phyloP scores from a whole-genome alignment of 2,329 filamentous ascomycete genomes.

The Dryadomyces sulphureus region DNA sequence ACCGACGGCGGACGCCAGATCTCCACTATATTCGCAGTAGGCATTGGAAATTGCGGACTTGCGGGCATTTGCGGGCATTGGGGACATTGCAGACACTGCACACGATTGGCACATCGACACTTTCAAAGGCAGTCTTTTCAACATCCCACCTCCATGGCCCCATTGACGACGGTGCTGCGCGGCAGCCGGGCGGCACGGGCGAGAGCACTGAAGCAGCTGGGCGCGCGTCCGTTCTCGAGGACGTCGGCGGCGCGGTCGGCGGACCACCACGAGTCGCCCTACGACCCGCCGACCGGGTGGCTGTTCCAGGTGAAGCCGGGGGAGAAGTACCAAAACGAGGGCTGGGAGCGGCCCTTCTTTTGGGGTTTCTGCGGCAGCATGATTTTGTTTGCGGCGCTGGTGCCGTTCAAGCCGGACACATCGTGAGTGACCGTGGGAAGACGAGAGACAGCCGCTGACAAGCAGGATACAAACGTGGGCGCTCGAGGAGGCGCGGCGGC shows the following conservation, averaged over 20 bases:
- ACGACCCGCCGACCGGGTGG: conserved; percentile 83
- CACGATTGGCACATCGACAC: too few relatives aligned
- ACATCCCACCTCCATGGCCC: too few relatives aligned
- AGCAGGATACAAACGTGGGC: conserved; percentile 97
- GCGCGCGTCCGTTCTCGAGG: conserved; percentile 8
- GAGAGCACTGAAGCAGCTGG: too few relatives aligned
- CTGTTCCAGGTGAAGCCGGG: conserved; percentile 88
- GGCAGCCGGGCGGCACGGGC: neutral
- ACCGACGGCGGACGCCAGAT: neutral
- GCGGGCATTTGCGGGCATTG: too few relatives aligned
- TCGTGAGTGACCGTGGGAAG: too few relatives aligned
- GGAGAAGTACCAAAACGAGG: conserved; percentile 90
- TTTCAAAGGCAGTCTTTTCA: too few relatives aligned
- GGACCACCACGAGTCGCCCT: conserved; percentile 52
- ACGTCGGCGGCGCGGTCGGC: conserved; percentile 5
- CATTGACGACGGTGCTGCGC: neutral
- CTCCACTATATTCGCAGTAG: neutral
- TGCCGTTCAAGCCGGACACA: conserved; percentile 96
- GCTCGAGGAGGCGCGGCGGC: conserved; percentile 85
- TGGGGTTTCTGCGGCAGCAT: conserved; percentile 75
- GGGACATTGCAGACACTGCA: too few relatives aligned
- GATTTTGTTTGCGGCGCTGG: conserved; percentile 58
- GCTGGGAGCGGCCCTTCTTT: conserved; percentile 81
- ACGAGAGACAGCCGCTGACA: neutral
- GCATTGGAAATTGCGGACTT: too few relatives aligned